phyloP scores from a whole-genome alignment of 176 grass and related monocot species.

The Tillandsia leiboldiana region DNA sequence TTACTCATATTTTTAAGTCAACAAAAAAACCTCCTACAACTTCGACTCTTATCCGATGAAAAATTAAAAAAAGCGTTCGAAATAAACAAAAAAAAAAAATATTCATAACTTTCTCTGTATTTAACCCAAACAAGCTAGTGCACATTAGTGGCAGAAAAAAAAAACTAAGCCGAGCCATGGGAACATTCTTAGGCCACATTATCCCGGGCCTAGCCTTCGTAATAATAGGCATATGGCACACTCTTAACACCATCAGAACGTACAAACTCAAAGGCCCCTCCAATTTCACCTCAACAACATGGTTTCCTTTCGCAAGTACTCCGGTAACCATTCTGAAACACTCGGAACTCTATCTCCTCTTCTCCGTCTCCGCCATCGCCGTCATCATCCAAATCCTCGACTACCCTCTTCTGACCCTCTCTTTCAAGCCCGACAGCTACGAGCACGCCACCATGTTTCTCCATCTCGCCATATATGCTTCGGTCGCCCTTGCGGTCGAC shows the following conservation, averaged over 20 bases:
- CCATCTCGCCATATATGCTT: constrained; percentile 57
- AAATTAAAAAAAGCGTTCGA: no score
- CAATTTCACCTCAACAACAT: constrained; percentile 54
- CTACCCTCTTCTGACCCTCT: constrained; percentile 27
- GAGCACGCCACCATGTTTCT: constrained; percentile 94
- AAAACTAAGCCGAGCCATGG: constrained; percentile 22
- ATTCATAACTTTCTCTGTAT: no score
- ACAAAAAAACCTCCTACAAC: no score
- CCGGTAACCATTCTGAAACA: constrained; percentile 29
- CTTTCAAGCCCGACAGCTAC: constrained; percentile 38
- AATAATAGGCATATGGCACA: constrained; percentile 78
- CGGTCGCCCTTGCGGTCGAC: constrained; percentile 46
- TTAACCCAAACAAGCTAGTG: neutral
- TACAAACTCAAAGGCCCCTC: constrained; percentile 63
- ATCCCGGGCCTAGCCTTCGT: constrained; percentile 59
- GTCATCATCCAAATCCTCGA: constrained; percentile 51
- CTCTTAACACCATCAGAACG: constrained; percentile 40
- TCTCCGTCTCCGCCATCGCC: constrained; percentile 53
- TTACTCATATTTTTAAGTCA: no score
- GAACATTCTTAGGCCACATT: constrained; percentile 60
- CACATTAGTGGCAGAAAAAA: no score
- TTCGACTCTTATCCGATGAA: no score
- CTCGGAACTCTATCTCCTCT: constrained; percentile 70
- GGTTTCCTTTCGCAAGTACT: constrained; percentile 43
- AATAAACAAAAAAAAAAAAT: no score